phyloP scores from a whole-genome alignment of 192 early-diverging fungal genomes.

The Rhizophagus prolifer region DNA sequence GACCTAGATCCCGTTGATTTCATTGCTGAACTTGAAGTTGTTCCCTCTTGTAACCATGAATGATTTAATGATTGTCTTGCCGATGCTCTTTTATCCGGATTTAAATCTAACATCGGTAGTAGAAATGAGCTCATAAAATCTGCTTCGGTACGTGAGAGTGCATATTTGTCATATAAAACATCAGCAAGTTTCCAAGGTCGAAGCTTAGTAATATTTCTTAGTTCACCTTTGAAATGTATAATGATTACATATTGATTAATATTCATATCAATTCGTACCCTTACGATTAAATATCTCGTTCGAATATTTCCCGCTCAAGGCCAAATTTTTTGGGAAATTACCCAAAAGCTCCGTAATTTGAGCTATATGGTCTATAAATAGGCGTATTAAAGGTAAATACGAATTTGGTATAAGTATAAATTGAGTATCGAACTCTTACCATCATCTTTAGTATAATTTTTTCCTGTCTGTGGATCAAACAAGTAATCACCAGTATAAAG shows the following conservation, averaged over 20 bases:
- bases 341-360: conserved; percentile 95
- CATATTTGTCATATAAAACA: conserved; percentile 89
- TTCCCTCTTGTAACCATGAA: conserved; percentile 45
- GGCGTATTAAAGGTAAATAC: background rate
- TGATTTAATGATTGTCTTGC: conserved; percentile 60
- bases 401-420: background rate
- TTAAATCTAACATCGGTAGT: conserved; percentile 75
- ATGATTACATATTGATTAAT: background rate
- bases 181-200: conserved; percentile 79
- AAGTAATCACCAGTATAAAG: conserved; percentile 91
- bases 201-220: conserved; percentile 86
- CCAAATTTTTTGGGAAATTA: conserved; percentile 75
- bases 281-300: conserved; percentile 85
- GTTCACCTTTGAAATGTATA: conserved; percentile 55
- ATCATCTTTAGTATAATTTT: conserved; percentile 86
- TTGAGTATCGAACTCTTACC: conserved; percentile 46
- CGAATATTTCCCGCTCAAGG: conserved; percentile 81
- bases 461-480: conserved; percentile 89
- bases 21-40: background rate
- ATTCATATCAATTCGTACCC: background rate
- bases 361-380: conserved; percentile 84
- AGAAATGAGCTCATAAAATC: conserved; percentile 79
- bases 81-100: conserved; percentile 54
- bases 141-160: conserved; percentile 66
- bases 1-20: background rate